Evolutionary conservation across 495 filamentous ascomycete species (phyloP).

Genomic region (Thermothielavioides terrestris): DNA sequence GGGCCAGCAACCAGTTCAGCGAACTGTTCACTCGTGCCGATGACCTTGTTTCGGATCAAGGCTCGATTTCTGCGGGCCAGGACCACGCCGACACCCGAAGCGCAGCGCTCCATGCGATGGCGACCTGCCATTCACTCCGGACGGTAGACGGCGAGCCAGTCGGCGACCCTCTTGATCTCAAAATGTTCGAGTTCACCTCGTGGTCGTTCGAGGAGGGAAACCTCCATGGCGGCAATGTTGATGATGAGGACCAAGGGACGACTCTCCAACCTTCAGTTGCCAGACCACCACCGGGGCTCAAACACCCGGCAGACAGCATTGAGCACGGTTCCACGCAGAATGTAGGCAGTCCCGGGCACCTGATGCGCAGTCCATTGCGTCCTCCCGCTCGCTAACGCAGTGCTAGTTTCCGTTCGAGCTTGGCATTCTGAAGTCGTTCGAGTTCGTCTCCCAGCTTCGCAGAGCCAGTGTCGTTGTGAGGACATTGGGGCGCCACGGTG

Average conservation of each 20-base stretch:
- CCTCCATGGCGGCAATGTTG: constrained; percentile 44
- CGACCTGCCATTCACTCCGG: constrained; percentile 89
- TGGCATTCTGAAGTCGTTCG: constrained; percentile 78
- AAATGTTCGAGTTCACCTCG: constrained; percentile 97
- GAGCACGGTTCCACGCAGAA: constrained; percentile 23
- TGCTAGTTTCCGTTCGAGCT: constrained; percentile 56
- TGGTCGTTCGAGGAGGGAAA: constrained; percentile 90
- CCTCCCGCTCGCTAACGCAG: constrained; percentile 1
- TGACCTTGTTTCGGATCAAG: constrained; percentile 45
- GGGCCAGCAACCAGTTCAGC: constrained; percentile 45
- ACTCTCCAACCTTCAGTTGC: constrained; percentile 74
- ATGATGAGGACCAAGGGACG: constrained; percentile 59
- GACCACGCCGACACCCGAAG: constrained; percentile 56
- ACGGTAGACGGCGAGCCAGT: constrained; percentile 79
- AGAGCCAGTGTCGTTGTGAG: constrained; percentile 88
- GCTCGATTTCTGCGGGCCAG: constrained; percentile 46
- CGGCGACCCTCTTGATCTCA: constrained; percentile 91
- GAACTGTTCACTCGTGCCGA: constrained; percentile 40
- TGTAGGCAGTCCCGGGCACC: constrained; percentile 29
- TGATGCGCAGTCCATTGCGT: not conserved
- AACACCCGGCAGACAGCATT: constrained; percentile 44
- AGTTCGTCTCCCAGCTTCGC: constrained; percentile 94
- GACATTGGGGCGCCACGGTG: constrained; percentile 70
- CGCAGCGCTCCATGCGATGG: constrained; percentile 83
- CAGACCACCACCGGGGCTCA: constrained; percentile 58